Evolutionary conservation across 805 yeast genomes (phyloP).

Genomic region (Lipomyces orientalis): DNA sequence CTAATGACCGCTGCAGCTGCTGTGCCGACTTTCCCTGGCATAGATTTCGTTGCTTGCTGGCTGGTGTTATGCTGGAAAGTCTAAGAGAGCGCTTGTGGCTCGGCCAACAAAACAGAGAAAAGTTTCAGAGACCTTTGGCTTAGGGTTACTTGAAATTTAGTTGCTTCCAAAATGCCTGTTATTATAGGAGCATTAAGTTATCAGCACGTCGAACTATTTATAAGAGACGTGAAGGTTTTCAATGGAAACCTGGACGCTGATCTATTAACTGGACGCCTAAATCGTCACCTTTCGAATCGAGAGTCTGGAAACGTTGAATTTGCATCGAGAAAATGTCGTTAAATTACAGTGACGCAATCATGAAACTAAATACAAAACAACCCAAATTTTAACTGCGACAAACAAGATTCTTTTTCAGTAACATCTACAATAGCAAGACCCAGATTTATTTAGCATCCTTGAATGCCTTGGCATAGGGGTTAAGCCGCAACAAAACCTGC

Average conservation of each 20-base stretch:
- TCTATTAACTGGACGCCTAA: no score
- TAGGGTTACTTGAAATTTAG: background rate
- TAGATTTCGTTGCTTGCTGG: background rate
- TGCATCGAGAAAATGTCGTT: background rate
- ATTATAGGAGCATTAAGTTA: background rate
- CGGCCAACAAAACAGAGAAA: background rate
- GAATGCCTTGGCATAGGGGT: slow-evolving; percentile 99
- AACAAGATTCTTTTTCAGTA: background rate
- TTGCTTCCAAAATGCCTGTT: background rate
- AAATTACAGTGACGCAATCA: background rate
- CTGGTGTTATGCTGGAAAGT: background rate
- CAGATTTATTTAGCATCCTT: slow-evolving; percentile 36
- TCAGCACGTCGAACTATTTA: background rate
- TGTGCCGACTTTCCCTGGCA: background rate
- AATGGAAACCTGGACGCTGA: no score
- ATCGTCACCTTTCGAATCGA: no score
- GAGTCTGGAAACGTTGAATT: background rate
- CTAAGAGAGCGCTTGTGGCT: background rate
- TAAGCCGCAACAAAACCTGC: slow-evolving; percentile 95
- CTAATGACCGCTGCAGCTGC: background rate
- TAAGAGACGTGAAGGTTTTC: no score
- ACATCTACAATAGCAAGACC: background rate
- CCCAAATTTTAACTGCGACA: background rate
- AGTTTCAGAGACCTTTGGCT: background rate
- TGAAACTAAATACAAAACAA: background rate